phyloP scores from a whole-genome alignment of 2,329 filamentous ascomycete genomes.

The Xylaria sp. region DNA sequence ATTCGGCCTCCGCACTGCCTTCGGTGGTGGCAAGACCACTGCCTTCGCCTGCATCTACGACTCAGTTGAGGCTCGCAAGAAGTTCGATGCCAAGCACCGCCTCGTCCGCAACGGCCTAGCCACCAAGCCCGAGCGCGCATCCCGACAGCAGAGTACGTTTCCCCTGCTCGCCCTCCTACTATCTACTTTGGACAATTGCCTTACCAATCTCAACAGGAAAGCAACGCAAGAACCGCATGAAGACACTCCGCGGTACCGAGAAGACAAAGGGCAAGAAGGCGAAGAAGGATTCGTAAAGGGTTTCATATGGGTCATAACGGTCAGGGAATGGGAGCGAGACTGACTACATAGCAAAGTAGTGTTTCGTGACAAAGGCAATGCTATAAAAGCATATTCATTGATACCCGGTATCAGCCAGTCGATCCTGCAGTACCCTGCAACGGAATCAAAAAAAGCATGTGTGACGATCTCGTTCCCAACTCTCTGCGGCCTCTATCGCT shows the following conservation, averaged over 20 bases:
- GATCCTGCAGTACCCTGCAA: constrained; percentile 19
- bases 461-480: constrained; percentile 32
- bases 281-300: constrained; percentile 77
- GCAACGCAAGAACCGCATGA: constrained; percentile 99
- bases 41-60: constrained; percentile 97
- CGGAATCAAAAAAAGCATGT: constrained; percentile 28
- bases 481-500: constrained; percentile 2
- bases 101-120: constrained; percentile 92
- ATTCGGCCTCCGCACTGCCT: constrained; percentile 98
- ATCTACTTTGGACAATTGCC: constrained; percentile 22
- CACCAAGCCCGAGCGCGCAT: constrained; percentile 95
- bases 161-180: constrained; percentile 11
- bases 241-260: constrained; percentile 97
- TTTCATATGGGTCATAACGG: constrained; percentile 40
- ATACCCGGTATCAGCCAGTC: constrained; percentile 37
- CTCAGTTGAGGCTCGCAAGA: constrained; percentile 97
- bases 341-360: constrained; percentile 38
- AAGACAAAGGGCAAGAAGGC: constrained; percentile 96
- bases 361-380: constrained; percentile 39
- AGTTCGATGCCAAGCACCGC: constrained; percentile 99
- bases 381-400: constrained; percentile 37
- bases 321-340: constrained; percentile 37
- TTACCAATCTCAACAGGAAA: constrained; percentile 71
- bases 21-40: constrained; percentile 99
- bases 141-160: constrained; percentile 97